These are phyloP conservation scores for Teratosphaeria destructans DNA, from an alignment of 2,329 filamentous ascomycete species.

Conservation along the genomic window DNA sequence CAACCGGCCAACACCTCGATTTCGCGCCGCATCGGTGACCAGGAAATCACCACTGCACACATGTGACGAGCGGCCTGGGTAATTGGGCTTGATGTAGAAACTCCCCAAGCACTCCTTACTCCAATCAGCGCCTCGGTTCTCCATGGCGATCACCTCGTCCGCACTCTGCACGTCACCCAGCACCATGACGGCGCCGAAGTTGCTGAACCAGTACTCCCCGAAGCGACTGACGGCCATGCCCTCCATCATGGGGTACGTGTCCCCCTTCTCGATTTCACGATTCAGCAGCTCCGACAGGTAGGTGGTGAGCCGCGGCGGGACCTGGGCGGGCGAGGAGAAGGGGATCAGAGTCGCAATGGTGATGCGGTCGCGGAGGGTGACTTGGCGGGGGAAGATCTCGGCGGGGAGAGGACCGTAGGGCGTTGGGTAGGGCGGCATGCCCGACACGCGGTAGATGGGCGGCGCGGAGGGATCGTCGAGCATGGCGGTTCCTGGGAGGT, in stretches of 20 bases:
- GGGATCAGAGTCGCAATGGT: conserved; percentile 77
- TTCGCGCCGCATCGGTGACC: conserved; percentile 37
- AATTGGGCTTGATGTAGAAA: conserved; percentile 92
- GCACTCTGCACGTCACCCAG: conserved; percentile 60
- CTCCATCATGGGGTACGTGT: conserved; percentile 83
- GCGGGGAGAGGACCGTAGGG: conserved; percentile 53
- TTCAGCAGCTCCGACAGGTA: conserved; percentile 79
- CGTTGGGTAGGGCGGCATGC: conserved; percentile 54
- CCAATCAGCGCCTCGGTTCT: conserved; percentile 52
- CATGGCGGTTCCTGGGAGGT: conserved; percentile 44
- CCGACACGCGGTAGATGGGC: conserved; percentile 60
- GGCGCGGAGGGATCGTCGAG: conserved; percentile 65
- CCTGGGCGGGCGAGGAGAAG: conserved; percentile 63
- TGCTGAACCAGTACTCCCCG: conserved; percentile 79
- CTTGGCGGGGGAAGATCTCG: conserved; percentile 61
- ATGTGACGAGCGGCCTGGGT: conserved; percentile 81
- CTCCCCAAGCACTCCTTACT: conserved; percentile 71
- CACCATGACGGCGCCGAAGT: conserved; percentile 81
- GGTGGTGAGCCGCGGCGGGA: conserved; percentile 62
- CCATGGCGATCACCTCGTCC: conserved; percentile 41
- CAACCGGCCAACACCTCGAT: conserved; percentile 40
- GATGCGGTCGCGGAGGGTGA: conserved; percentile 72
- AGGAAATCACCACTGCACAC: conserved; percentile 59
- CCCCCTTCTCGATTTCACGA: conserved; percentile 82
- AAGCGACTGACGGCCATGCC: conserved; percentile 65